A percentile compares a stretch with the other conserved stretches of the same genome.
phyloP scores from a whole-genome alignment of 2,329 filamentous ascomycete genomes.

The Stachybotrys echinatus region DNA sequence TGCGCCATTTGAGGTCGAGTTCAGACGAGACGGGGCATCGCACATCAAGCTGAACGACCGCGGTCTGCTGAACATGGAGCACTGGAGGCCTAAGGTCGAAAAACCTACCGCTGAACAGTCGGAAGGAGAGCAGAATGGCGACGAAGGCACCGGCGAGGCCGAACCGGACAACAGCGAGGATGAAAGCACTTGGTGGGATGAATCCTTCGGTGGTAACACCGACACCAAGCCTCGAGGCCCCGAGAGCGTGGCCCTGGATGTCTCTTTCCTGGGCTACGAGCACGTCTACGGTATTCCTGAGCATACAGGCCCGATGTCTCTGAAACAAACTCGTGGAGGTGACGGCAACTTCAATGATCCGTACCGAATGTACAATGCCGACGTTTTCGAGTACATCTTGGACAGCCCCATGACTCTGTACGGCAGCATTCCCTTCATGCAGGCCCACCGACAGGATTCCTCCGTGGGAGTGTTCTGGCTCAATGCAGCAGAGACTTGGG shows the following conservation, averaged over 20 bases:
- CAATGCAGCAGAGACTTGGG: constrained; percentile 94
- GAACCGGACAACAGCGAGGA: constrained; percentile 53
- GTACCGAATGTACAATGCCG: constrained; percentile 91
- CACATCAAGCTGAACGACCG: constrained; percentile 87
- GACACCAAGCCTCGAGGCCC: constrained; percentile 93
- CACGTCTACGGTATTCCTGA: constrained; percentile 94
- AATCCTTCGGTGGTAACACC: constrained; percentile 90
- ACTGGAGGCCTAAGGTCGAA: constrained; percentile 88
- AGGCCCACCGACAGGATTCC: constrained; percentile 89
- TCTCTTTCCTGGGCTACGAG: constrained; percentile 85
- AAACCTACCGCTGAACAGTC: constrained; percentile 51
- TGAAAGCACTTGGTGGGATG: constrained; percentile 96
- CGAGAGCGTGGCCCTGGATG: constrained; percentile 86
- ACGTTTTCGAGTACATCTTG: constrained; percentile 96
- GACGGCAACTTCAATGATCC: constrained; percentile 81
- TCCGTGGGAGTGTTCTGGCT: constrained; percentile 97
- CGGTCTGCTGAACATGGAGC: constrained; percentile 89
- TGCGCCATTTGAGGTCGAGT: constrained; percentile 78
- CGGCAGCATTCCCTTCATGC: constrained; percentile 96
- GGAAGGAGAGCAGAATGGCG: constrained; percentile 23
- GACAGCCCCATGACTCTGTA: constrained; percentile 99
- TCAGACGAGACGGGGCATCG: constrained; percentile 73
- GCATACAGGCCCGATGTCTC: constrained; percentile 79
- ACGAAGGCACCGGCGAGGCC: constrained; percentile 30
- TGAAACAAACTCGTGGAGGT: constrained; percentile 87